Evolutionary conservation across 495 filamentous ascomycete species (phyloP).

Genomic region (Daldinia decipiens): DNA sequence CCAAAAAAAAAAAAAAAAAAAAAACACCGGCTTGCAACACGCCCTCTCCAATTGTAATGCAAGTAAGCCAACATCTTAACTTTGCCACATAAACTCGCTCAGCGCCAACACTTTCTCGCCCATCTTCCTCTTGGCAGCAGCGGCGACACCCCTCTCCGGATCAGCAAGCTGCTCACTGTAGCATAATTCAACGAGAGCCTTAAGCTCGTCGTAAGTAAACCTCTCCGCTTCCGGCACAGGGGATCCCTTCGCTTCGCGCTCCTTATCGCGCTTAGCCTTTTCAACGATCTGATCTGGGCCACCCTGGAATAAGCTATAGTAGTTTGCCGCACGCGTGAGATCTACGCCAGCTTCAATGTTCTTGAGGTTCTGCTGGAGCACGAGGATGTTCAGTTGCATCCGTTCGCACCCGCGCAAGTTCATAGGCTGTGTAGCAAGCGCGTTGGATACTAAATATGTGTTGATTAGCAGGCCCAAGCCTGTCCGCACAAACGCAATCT

Average conservation of each 20-base stretch:
- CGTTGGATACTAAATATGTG: slow-evolving; percentile 72
- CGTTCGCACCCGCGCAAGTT: slow-evolving; percentile 79
- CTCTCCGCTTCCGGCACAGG: slow-evolving; percentile 52
- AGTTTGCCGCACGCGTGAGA: slow-evolving; percentile 75
- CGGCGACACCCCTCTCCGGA: slow-evolving; percentile 76
- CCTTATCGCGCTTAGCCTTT: slow-evolving; percentile 66
- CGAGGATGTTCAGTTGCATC: slow-evolving; percentile 90
- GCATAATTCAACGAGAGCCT: slow-evolving; percentile 82
- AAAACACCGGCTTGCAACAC: slow-evolving; percentile 1
- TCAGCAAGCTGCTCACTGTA: slow-evolving; percentile 82
- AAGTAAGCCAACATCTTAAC: slow-evolving; percentile 35
- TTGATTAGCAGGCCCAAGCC: slow-evolving; percentile 79
- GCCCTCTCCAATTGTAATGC: background rate
- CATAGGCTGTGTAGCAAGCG: slow-evolving; percentile 71
- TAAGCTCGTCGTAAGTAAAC: slow-evolving; percentile 87
- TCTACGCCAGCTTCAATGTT: slow-evolving; percentile 82
- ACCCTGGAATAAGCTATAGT: slow-evolving; percentile 80
- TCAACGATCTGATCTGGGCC: slow-evolving; percentile 77
- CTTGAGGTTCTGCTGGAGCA: slow-evolving; percentile 94
- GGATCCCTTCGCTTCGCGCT: slow-evolving; percentile 47
- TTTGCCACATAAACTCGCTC: slow-evolving; percentile 83
- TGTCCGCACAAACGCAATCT: slow-evolving; percentile 73
- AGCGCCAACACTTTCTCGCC: slow-evolving; percentile 78
- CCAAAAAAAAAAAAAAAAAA: too few species aligned
- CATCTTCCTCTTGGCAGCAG: slow-evolving; percentile 76